phyloP scores from a whole-genome alignment of 306 rosid species.

The Cucurbita pepo region DNA sequence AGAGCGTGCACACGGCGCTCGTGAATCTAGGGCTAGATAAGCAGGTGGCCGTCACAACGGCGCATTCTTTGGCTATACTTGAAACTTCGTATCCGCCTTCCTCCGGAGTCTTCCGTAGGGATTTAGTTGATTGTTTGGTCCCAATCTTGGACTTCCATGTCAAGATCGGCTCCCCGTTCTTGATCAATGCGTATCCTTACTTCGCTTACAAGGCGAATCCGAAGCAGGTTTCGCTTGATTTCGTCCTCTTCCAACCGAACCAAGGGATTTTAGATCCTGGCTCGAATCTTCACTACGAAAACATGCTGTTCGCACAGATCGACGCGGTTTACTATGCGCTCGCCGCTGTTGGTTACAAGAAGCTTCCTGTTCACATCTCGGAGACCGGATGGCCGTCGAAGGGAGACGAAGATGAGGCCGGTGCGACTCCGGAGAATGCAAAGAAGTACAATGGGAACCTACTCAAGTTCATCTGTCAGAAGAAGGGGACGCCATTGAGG shows the following conservation, averaged over 20 bases:
- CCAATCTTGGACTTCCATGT: constrained; percentile 59
- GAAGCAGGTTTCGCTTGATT: constrained; percentile 53
- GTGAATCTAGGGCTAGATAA: constrained; percentile 38
- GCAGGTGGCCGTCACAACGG: constrained; percentile 53
- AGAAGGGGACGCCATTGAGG: constrained; percentile 67
- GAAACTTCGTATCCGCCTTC: constrained; percentile 81
- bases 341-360: constrained; percentile 33
- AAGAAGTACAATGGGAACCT: constrained; percentile 78
- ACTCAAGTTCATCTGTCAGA: constrained; percentile 32
- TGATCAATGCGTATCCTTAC: constrained; percentile 93
- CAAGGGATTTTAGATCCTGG: constrained; percentile 57
- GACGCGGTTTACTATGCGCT: constrained; percentile 80
- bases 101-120: constrained; percentile 59
- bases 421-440: constrained; percentile 71
- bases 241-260: constrained; percentile 71
- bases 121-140: constrained; percentile 35
- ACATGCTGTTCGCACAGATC: constrained; percentile 89
- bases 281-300: constrained; percentile 63
- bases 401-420: constrained; percentile 74
- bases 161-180: constrained; percentile 73
- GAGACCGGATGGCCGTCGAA: constrained; percentile 99
- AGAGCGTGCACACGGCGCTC: constrained; percentile 60
- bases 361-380: constrained; percentile 71
- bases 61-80: constrained; percentile 67
- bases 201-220: constrained; percentile 76